A percentile compares a stretch with the other conserved stretches of the same genome.
Evolutionary conservation across 2,329 filamentous ascomycete genomes (phyloP).

Genomic region (Exophiala lecanii-corni): DNA sequence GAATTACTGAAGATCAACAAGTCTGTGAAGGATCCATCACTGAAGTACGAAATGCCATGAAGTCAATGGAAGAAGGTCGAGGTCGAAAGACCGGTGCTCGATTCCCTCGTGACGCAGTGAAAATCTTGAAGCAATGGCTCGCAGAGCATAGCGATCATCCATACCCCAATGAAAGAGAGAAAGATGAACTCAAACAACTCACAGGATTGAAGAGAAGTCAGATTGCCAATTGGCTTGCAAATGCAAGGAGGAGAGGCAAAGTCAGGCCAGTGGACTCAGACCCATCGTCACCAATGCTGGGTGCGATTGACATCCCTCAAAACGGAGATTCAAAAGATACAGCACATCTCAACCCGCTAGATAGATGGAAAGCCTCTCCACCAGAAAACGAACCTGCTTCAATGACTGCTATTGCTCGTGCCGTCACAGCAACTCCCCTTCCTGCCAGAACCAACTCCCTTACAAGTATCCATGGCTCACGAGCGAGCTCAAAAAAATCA

Average conservation of each 20-base stretch:
- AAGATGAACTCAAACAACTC: conserved; percentile 69
- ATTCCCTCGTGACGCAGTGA: conserved; percentile 75
- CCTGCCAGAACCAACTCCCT: conserved; percentile 22
- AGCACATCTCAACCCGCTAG: conserved; percentile 57
- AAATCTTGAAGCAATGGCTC: conserved; percentile 79
- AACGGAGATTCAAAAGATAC: conserved; percentile 39
- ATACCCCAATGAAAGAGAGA: conserved; percentile 84
- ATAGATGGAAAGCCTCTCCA: conserved; percentile 65
- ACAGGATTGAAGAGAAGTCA: conserved; percentile 79
- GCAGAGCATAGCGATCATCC: conserved; percentile 74
- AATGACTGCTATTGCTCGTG: conserved; percentile 59
- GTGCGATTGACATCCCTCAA: conserved; percentile 68
- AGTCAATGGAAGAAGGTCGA: conserved; percentile 38
- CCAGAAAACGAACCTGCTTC: conserved; percentile 66
- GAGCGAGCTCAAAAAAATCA: conserved; percentile 31
- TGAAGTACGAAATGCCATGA: conserved; percentile 36
- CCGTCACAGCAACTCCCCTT: conserved; percentile 46
- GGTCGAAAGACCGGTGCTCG: conserved; percentile 64
- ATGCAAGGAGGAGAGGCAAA: conserved; percentile 79
- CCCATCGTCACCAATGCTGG: conserved; percentile 64
- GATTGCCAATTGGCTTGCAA: conserved; percentile 89
- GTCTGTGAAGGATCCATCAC: conserved; percentile 34
- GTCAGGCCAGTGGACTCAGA: conserved; percentile 56
- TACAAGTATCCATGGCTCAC: conserved; percentile 30
- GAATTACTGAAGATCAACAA: conserved; percentile 38